Base-by-base conservation (phyloP, 192 early-diverging fungal genomes). In the Dissophora globulifera region DNA sequence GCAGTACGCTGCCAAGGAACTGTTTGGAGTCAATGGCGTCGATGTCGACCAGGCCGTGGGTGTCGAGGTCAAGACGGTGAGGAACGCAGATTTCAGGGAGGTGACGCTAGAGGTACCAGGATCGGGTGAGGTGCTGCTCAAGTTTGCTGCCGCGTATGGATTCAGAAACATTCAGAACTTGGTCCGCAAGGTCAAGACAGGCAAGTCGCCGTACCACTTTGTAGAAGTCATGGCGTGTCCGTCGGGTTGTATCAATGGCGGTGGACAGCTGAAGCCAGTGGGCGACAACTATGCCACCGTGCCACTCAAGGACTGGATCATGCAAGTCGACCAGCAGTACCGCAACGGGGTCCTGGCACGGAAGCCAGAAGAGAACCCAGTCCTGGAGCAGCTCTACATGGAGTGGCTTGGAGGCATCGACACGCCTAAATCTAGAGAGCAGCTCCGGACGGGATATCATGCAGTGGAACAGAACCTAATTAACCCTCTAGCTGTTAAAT, bases 181-280 rank as follows among this genome's bases (percentile, higher is more conserved):
- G 53, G 95, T 99, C 40, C 89, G 98, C n/a, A 99, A 98, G 78
- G 85, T 96, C 49, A 96, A 96, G 58, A 84, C 87, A 7, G 86
- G 88, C 26, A 88, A 88, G 35, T 86, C 85, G 23, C 62, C 79
- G 4, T 97, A 95, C 78, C 90, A 98, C 68, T 99, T 92, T 69
- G 92, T 98, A 1, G 96, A 99, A 63, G 93, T 99, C 16, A 96
- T 96, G 87, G 98, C 98, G 1, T 99, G 98, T 67, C 98, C 98
- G 0, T 90, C 89, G 19, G 98, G 95, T 10, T 99, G 98, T 82
- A 93, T 95, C 33, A 98, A 99, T 64, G 98, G 98, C 17, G 98
- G 98, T 52, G 98, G 98, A 8, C 98, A 99, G 79, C 60, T 96
- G 19, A 91, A 92, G 64, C 84, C 89, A 29, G 33, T 32, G 31